Conservation (phyloP, 139 green algal genomes). For the Protoeuglena noctilucae region DNA sequence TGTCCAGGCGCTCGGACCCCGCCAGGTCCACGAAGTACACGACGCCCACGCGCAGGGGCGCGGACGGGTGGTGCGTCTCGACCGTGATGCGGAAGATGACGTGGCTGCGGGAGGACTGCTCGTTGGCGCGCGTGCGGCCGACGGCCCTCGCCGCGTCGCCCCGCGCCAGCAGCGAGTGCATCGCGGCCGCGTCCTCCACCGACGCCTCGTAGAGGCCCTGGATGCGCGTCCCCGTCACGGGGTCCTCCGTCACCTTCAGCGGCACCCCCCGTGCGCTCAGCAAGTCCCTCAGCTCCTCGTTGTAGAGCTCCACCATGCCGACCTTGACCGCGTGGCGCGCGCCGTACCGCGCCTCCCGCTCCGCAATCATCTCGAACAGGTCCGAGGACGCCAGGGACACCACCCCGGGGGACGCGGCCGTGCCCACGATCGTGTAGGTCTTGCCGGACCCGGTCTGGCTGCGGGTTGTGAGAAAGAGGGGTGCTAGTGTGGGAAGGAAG, state of each 20-base stretch:
- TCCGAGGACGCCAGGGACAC: slow-evolving; percentile 14
- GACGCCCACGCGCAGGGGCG: slow-evolving; percentile 7
- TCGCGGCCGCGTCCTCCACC: slow-evolving; percentile 5
- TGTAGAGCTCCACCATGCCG: slow-evolving; percentile 18
- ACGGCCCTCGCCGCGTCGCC: slow-evolving; percentile 12
- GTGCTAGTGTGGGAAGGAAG: too few species aligned
- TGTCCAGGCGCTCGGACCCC: slow-evolving; percentile 10
- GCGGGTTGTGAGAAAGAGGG: too few species aligned
- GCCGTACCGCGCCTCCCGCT: background rate
- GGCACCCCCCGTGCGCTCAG: slow-evolving; percentile 1
- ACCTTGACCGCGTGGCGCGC: slow-evolving; percentile 5
- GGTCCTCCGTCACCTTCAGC: slow-evolving; percentile 17
- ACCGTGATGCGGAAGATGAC: slow-evolving; percentile 11
- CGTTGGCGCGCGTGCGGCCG: slow-evolving; percentile 18
- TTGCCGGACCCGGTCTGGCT: slow-evolving; percentile 24
- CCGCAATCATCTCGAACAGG: slow-evolving; percentile 8
- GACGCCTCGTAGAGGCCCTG: slow-evolving; percentile 11
- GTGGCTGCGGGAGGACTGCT: slow-evolving; percentile 11
- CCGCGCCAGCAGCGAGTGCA: slow-evolving; percentile 11
- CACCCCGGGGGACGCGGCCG: slow-evolving; percentile 7
- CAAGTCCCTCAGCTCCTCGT: slow-evolving; percentile 16
- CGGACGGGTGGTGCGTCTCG: background rate
- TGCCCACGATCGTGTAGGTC: slow-evolving; percentile 22
- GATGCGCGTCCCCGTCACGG: slow-evolving; percentile 5
- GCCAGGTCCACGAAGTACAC: slow-evolving; percentile 20